Conservation (phyloP, 140 eudicot species). For the Oenanthe javanica region DNA sequence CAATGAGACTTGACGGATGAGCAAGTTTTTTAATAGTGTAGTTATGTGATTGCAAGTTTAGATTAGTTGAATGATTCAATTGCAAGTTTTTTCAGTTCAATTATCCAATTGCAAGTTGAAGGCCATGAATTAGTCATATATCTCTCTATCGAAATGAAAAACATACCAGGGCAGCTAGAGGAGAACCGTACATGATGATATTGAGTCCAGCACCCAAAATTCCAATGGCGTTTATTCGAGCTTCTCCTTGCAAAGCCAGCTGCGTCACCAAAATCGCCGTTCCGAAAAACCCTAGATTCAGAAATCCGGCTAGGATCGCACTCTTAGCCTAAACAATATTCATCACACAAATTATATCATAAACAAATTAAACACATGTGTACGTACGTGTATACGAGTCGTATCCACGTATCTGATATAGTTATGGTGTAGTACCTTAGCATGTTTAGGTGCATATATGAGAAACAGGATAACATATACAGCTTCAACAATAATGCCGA, state of each 20-base stretch:
- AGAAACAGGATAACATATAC: slow-evolving; percentile 31
- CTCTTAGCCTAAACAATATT: slow-evolving; percentile 26
- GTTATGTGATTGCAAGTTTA: no score
- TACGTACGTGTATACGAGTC: no score
- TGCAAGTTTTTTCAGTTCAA: no score
- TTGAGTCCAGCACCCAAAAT: slow-evolving; percentile 29
- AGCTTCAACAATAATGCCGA: slow-evolving; percentile 23
- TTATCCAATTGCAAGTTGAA: no score
- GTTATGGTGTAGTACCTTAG: neutral
- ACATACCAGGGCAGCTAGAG: slow-evolving; percentile 44
- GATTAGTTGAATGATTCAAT: no score
- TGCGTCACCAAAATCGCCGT: slow-evolving; percentile 18
- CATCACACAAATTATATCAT: neutral
- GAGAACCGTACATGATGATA: slow-evolving; percentile 42
- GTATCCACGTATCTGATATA: no score
- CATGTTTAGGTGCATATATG: slow-evolving; percentile 23
- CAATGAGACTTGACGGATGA: no score
- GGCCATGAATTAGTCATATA: no score
- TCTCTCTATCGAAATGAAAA: neutral
- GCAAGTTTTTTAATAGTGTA: no score
- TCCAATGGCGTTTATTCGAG: slow-evolving; percentile 23
- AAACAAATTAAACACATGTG: no score
- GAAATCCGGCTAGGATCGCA: slow-evolving; percentile 18
- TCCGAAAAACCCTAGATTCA: slow-evolving; percentile 27
- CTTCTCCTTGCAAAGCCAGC: slow-evolving; percentile 17